These are phyloP conservation scores for Claviceps capensis DNA, from an alignment of 2,329 filamentous ascomycete genomes.

Conservation along the genomic window DNA sequence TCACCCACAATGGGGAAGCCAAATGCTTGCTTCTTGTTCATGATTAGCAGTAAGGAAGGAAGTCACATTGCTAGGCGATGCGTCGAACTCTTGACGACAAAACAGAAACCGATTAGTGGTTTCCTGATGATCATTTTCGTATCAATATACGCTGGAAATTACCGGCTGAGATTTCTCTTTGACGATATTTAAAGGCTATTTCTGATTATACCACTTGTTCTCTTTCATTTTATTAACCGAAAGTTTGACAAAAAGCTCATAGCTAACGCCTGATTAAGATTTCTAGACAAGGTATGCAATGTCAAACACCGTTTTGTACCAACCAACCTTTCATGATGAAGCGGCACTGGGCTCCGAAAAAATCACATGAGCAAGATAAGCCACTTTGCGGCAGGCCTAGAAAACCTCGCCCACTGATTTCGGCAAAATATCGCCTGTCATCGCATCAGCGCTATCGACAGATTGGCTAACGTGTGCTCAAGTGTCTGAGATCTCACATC, in stretches of 20 bases:
- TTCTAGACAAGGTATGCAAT: slow-evolving; percentile 21
- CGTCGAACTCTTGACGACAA: too few species aligned
- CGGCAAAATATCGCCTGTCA: slow-evolving; percentile 9
- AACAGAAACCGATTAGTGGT: too few species aligned
- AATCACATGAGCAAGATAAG: slow-evolving; percentile 61
- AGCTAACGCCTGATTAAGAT: slow-evolving; percentile 19
- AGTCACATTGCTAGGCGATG: too few species aligned
- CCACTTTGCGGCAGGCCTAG: slow-evolving; percentile 97
- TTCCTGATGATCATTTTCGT: slow-evolving; percentile 51
- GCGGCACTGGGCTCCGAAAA: slow-evolving; percentile 93
- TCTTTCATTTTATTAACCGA: not conserved
- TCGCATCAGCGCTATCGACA: not conserved
- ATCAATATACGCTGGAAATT: slow-evolving; percentile 78
- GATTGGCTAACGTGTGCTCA: not conserved
- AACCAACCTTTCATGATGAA: slow-evolving; percentile 53
- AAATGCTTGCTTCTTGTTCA: too few species aligned
- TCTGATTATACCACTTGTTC: slow-evolving; percentile 42
- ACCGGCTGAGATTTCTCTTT: slow-evolving; percentile 70
- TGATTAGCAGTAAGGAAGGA: too few species aligned
- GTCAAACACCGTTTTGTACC: slow-evolving; percentile 7
- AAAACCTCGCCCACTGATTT: slow-evolving; percentile 98
- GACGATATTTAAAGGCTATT: slow-evolving; percentile 80
- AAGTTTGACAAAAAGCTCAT: slow-evolving; percentile 1
- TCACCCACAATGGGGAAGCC: too few species aligned
- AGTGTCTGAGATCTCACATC: not conserved